These are phyloP conservation scores for Capronia coronata DNA, from an alignment of 2,329 filamentous ascomycete genomes.

Conservation along the genomic window DNA sequence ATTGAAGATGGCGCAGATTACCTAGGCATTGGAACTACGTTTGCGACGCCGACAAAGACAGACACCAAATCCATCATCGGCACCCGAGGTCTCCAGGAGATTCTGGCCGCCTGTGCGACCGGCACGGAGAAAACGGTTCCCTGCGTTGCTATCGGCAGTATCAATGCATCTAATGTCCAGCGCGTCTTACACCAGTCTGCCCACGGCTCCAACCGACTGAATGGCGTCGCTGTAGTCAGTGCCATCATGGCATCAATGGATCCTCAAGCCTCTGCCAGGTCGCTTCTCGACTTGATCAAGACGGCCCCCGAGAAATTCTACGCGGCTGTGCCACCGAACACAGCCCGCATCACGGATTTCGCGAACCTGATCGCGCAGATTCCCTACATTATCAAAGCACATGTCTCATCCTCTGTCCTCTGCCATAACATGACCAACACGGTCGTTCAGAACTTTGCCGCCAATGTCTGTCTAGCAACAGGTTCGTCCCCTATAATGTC, in stretches of 20 bases:
- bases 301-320: conserved; percentile 31
- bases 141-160: conserved; percentile 81
- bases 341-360: conserved; percentile 24
- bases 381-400: conserved; percentile 50
- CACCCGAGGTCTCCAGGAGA: conserved; percentile 60
- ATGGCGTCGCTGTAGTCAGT: conserved; percentile 83
- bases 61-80: conserved; percentile 80
- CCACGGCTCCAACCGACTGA: conserved; percentile 41
- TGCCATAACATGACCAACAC: conserved; percentile 97
- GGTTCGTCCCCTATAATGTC: conserved; percentile 94
- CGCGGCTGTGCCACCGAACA: conserved; percentile 29
- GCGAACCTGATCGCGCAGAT: conserved; percentile 34
- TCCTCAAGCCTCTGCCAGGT: conserved; percentile 56
- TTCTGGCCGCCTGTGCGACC: conserved; percentile 55
- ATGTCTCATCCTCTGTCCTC: conserved; percentile 62
- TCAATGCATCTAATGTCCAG: conserved; percentile 70
- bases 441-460: conserved; percentile 90
- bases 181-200: conserved; percentile 66
- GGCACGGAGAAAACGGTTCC: conserved; percentile 41
- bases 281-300: conserved; percentile 54
- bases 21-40: conserved; percentile 84
- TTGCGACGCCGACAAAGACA: conserved; percentile 79
- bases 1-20: conserved; percentile 77
- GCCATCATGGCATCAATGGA: conserved; percentile 71
- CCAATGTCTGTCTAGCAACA: conserved; percentile 73